Base-by-base conservation (phyloP, 2,329 filamentous ascomycete species). In the Fusarium humuli region DNA sequence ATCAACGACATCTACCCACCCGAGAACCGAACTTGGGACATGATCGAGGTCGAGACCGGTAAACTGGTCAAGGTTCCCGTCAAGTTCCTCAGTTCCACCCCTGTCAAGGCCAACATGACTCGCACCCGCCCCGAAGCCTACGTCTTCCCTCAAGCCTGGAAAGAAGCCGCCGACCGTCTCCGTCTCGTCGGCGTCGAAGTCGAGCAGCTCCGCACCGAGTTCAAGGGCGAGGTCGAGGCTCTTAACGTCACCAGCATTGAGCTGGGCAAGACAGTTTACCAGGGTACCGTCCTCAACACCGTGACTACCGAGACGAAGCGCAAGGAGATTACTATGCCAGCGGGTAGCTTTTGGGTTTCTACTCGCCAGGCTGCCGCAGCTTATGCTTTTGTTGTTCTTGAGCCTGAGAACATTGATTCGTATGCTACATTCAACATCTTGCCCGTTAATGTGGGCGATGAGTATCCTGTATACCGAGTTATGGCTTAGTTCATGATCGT, bases 401-500 rank as follows among this genome's bases (percentile, higher is more conserved):
- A 77, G 53, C 76, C 76, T 0, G 76, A 77, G 55, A 73, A 70
- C 11, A 68, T 75, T 5, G 76, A 77, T 32, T 73, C 69, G 0
- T 77, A 75, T 40, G 68, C 69, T 2, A 72, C 69, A 0, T 77
- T 77, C 2, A 74, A 72, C 18, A 70, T 77, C 0, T 20, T 77
- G 5, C 75, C 74, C 0, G 69, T 76, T 0, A 65, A 49, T 13
- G 63, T 32, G 4, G 76, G 75, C 2, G 72, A 76, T 7, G 76
- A 77, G 45, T 77, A 77, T 25, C 75, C 75, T 5, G 70, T 78
- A 0, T 78, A 77, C 40, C 70, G 76, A 47, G 65, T 74, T 2
- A 53, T 73, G 18, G 23, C 13, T 11, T 64, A 62, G 42, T 45
- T 23, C 14, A 44, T 5, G 16, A 25, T 23, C 5, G 5, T 25